phyloP scores from a whole-genome alignment of 371 early-diverging fungal genomes.

The Mucor saturninus region DNA sequence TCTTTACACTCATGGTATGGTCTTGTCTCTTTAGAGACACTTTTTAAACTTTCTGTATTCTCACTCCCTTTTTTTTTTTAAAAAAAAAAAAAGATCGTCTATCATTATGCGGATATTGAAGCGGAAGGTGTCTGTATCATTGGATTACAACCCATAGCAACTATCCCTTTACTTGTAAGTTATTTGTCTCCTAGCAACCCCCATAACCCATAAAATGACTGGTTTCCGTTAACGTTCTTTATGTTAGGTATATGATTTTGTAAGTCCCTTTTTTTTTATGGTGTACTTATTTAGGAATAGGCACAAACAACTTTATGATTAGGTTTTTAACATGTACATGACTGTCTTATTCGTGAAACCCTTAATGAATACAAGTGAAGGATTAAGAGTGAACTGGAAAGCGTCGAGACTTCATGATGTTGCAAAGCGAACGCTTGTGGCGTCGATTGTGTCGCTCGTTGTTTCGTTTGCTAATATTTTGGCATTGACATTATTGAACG shows the following conservation, averaged over 20 bases:
- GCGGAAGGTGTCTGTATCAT: slow-evolving; percentile 50
- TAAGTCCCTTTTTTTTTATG: not conserved
- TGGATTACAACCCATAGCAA: slow-evolving; percentile 53
- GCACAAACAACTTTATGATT: not conserved
- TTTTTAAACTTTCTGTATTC: not conserved
- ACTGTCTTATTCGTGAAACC: slow-evolving; percentile 54
- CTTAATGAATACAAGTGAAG: slow-evolving; percentile 31
- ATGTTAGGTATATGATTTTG: not conserved
- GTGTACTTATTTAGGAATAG: too few species aligned
- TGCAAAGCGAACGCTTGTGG: slow-evolving; percentile 53
- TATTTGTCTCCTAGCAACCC: not conserved
- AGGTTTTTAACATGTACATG: slow-evolving; percentile 53
- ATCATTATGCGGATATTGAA: slow-evolving; percentile 42
- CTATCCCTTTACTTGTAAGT: slow-evolving; percentile 49
- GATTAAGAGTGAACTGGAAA: slow-evolving; percentile 30
- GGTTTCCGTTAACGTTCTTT: not conserved
- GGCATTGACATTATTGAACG: slow-evolving; percentile 40
- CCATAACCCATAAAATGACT: not conserved
- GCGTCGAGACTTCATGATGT: slow-evolving; percentile 47
- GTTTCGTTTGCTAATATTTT: slow-evolving; percentile 59
- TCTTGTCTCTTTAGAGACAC: not conserved
- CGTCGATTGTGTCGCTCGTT: slow-evolving; percentile 51
- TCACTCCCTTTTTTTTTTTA: not conserved
- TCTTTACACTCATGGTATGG: slow-evolving; percentile 51
- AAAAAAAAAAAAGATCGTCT: slow-evolving; percentile 36